A percentile compares a stretch with the other conserved stretches of the same genome.
phyloP scores from a whole-genome alignment of 495 filamentous ascomycete species.

The Neurospora tetraspora region DNA sequence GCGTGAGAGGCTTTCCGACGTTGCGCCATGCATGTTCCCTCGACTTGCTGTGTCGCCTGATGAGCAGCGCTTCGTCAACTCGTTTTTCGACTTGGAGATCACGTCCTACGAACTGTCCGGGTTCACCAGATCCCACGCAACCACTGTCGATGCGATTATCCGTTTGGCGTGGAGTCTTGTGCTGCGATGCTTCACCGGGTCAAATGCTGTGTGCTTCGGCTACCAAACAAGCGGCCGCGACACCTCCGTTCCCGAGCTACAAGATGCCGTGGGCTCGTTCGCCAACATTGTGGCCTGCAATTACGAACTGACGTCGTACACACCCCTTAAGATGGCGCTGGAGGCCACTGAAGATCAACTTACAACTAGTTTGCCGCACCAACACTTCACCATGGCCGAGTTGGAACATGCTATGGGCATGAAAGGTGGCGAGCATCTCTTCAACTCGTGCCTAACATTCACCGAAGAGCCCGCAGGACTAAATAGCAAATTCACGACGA shows the following conservation, averaged over 20 bases:
- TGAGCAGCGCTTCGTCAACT: conserved; percentile 21
- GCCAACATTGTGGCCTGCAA: conserved; percentile 29
- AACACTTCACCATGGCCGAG: conserved; percentile 31
- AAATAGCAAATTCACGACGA: conserved; percentile 28
- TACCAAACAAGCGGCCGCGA: conserved; percentile 34
- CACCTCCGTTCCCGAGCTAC: conserved; percentile 25
- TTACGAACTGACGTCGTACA: conserved; percentile 21
- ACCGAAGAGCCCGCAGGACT: conserved; percentile 28
- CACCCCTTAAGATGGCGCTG: conserved; percentile 22
- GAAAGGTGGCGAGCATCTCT: conserved; percentile 29
- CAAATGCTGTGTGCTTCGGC: conserved; percentile 32
- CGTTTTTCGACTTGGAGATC: conserved; percentile 28
- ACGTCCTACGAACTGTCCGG: conserved; percentile 22
- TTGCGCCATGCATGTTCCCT: conserved; percentile 31
- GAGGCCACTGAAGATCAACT: conserved; percentile 27
- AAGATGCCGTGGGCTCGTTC: conserved; percentile 33
- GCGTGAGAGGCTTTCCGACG: conserved; percentile 26
- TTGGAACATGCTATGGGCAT: conserved; percentile 34
- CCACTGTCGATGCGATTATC: conserved; percentile 26
- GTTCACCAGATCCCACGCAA: conserved; percentile 25
- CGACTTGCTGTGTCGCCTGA: conserved; percentile 15
- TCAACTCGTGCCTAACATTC: conserved; percentile 38
- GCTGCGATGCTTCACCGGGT: conserved; percentile 32
- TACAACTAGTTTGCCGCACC: conserved; percentile 24
- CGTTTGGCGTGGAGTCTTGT: conserved; percentile 38